Evolutionary conservation across 2,329 filamentous ascomycete genomes (phyloP).

Genomic region (Fusarium sp.): DNA sequence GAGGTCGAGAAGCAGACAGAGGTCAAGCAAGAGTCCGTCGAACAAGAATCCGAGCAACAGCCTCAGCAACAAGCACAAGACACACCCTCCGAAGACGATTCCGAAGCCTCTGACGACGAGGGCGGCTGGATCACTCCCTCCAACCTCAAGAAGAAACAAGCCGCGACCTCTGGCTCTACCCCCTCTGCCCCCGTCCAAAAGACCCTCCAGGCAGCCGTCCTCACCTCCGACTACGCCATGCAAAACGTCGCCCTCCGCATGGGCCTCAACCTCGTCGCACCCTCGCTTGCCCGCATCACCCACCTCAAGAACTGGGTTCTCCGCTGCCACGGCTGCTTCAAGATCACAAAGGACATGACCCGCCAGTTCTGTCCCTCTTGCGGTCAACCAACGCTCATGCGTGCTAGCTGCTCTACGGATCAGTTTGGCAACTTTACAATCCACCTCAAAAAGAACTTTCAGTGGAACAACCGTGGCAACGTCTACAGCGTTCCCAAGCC

Average conservation of each 20-base stretch:
- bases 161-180: constrained; percentile 66
- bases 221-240: constrained; percentile 97
- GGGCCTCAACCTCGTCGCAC: constrained; percentile 89
- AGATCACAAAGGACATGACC: constrained; percentile 82
- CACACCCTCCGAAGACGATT: constrained; percentile 51
- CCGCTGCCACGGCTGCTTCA: constrained; percentile 94
- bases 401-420: constrained; percentile 88
- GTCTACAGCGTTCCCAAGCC: constrained; percentile 95
- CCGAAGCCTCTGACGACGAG: constrained; percentile 63
- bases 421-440: constrained; percentile 83
- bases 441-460: constrained; percentile 93
- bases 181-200: constrained; percentile 66
- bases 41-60: background rate
- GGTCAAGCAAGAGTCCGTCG: background rate
- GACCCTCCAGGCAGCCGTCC: constrained; percentile 86
- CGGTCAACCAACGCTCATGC: constrained; percentile 86
- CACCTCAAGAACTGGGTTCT: constrained; percentile 90
- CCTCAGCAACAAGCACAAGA: background rate
- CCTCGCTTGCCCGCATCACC: constrained; percentile 82
- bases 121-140: constrained; percentile 95
- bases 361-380: constrained; percentile 95
- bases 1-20: background rate
- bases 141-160: constrained; percentile 88
- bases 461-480: constrained; percentile 95
- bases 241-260: constrained; percentile 96